Percentiles rank a stretch among this genome's conserved stretches.
Conservation (phyloP, 2,329 filamentous ascomycete genomes). For the Pseudogymnoascus sp. region DNA sequence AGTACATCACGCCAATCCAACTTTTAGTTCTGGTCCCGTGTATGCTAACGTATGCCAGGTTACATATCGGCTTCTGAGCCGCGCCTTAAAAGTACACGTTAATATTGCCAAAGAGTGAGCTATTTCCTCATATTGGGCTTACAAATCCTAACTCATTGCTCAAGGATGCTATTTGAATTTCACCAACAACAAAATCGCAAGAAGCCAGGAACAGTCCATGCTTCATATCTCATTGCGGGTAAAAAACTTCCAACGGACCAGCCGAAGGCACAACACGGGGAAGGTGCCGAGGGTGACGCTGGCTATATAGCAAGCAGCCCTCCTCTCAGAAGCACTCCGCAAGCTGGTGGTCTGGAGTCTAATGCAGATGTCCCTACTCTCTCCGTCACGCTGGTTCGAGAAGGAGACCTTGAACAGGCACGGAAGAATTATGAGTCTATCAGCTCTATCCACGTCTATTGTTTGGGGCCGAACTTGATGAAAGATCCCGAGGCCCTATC, state of each 20-base stretch:
- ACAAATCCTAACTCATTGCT: constrained; percentile 12
- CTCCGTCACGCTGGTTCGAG: constrained; percentile 58
- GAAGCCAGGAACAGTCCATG: constrained; percentile 67
- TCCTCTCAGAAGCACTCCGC: constrained; percentile 34
- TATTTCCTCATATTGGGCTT: background rate
- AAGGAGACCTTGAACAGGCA: constrained; percentile 58
- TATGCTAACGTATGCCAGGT: constrained; percentile 46
- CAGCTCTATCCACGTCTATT: constrained; percentile 78
- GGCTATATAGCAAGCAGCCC: constrained; percentile 59
- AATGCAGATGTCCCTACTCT: constrained; percentile 33
- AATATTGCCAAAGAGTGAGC: constrained; percentile 79
- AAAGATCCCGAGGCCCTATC: constrained; percentile 61
- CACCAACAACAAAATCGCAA: constrained; percentile 69
- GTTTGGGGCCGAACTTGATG: constrained; percentile 50
- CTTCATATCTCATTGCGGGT: constrained; percentile 84
- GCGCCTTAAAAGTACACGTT: constrained; percentile 74
- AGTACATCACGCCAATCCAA: constrained; percentile 16
- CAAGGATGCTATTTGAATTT: constrained; percentile 80
- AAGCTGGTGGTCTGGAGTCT: constrained; percentile 42
- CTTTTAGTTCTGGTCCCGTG: background rate
- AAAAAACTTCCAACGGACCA: constrained; percentile 35
- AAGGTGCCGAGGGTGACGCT: constrained; percentile 48
- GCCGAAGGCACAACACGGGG: background rate
- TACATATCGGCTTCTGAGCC: constrained; percentile 78
- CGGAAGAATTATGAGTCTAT: constrained; percentile 54